These are phyloP conservation scores for Peniophora sp. DNA, from an alignment of 1,284 basidiomycete species.

Conservation along the genomic window DNA sequence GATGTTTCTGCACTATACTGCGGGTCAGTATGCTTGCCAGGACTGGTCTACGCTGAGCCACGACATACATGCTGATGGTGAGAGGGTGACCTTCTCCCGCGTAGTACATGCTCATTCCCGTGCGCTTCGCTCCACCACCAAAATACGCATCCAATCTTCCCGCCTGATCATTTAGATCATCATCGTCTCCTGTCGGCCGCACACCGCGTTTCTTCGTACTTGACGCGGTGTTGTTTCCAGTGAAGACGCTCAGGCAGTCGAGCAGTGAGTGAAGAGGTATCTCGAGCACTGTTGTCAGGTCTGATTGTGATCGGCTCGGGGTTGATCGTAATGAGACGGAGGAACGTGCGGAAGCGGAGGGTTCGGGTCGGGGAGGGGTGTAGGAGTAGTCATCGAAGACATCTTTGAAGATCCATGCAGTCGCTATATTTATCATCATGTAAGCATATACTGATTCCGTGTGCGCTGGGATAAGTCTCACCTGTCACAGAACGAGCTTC, in stretches of 20 bases:
- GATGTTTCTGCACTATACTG: constrained; percentile 72
- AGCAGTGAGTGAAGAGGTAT: constrained; percentile 76
- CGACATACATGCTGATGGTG: constrained; percentile 69
- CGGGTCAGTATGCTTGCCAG: no score
- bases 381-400: constrained; percentile 76
- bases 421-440: constrained; percentile 39
- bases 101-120: constrained; percentile 83
- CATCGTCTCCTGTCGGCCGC: no score
- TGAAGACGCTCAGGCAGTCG: constrained; percentile 87
- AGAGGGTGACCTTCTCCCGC: constrained; percentile 74
- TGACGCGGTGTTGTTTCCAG: constrained; percentile 14
- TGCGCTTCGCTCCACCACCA: constrained; percentile 49
- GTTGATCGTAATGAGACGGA: constrained; percentile 10
- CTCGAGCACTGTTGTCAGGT: constrained; percentile 53
- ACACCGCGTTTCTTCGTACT: no score
- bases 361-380: constrained; percentile 35
- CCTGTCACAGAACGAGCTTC: constrained; percentile 75
- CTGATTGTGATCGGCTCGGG: constrained; percentile 14
- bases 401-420: constrained; percentile 75
- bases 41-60: neutral
- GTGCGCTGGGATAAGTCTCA: constrained; percentile 23
- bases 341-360: constrained; percentile 16
- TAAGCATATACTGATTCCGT: neutral
- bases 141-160: constrained; percentile 46
- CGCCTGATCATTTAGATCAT: neutral